Conservation (phyloP, 2,329 filamentous ascomycete species). For the Aspergillus carbonarius region DNA sequence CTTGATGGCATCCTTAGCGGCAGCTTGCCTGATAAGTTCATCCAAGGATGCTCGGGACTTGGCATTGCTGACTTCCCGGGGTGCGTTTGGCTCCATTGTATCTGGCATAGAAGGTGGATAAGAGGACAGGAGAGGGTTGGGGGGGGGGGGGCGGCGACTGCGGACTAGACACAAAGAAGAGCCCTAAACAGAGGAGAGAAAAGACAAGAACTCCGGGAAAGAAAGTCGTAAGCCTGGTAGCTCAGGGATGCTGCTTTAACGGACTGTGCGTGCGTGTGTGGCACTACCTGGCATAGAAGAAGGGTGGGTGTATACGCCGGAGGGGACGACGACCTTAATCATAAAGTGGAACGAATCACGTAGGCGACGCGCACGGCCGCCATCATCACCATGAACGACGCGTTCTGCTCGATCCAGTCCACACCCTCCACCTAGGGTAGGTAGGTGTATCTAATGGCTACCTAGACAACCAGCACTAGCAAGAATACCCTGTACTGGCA, state of each 20-base stretch:
- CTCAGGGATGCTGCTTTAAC: neutral
- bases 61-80: conserved; percentile 20
- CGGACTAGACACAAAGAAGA: neutral
- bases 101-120: neutral
- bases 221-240: neutral
- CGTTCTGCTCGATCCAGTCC: neutral
- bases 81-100: conserved; percentile 12
- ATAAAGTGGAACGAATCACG: neutral
- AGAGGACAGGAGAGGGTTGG: no score
- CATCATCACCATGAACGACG: neutral
- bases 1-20: conserved; percentile 83
- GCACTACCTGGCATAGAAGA: neutral
- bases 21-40: conserved; percentile 76
- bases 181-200: neutral
- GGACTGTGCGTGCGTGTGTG: no score
- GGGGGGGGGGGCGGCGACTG: neutral
- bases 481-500: neutral
- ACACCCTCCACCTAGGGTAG: neutral
- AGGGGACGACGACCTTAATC: neutral
- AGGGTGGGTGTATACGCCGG: neutral
- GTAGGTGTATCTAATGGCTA: neutral
- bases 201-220: neutral
- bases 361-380: neutral
- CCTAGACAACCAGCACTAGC: neutral
- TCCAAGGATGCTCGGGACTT: conserved; percentile 64